Percentiles rank a stretch among this genome's conserved stretches.
Evolutionary conservation across 805 yeast genomes (phyloP).

Genomic region (Metschnikowia matae): DNA sequence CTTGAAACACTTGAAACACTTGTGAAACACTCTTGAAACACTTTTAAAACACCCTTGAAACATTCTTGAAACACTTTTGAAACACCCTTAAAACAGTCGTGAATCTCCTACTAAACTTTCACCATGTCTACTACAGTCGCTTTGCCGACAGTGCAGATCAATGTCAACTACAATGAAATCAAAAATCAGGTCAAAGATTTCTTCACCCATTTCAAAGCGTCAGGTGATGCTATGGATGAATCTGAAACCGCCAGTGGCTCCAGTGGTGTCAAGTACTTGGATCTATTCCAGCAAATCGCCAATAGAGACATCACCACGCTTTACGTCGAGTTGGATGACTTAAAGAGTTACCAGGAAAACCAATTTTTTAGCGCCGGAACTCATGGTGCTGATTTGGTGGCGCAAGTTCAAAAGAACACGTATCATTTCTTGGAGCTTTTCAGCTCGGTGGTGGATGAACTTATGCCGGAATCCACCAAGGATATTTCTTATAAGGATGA

Average conservation of each 20-base stretch:
- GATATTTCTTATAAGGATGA: slow-evolving; percentile 80
- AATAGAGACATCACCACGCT: slow-evolving; percentile 74
- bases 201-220: slow-evolving; percentile 58
- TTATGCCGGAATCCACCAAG: slow-evolving; percentile 83
- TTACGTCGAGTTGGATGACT: slow-evolving; percentile 78
- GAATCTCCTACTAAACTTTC: too few relatives aligned
- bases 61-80: not conserved
- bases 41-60: too few relatives aligned
- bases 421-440: slow-evolving; percentile 76
- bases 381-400: slow-evolving; percentile 39
- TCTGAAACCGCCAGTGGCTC: slow-evolving; percentile 12
- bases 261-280: slow-evolving; percentile 58
- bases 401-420: slow-evolving; percentile 66
- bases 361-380: slow-evolving; percentile 18
- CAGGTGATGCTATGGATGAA: slow-evolving; percentile 12
- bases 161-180: slow-evolving; percentile 70
- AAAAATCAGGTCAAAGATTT: slow-evolving; percentile 58
- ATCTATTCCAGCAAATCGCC: slow-evolving; percentile 70
- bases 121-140: slow-evolving; percentile 25
- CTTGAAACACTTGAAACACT: too few relatives aligned
- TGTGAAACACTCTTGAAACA: not conserved
- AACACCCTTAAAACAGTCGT: too few relatives aligned
- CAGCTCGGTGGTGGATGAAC: slow-evolving; percentile 66
- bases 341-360: slow-evolving; percentile 62
- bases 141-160: slow-evolving; percentile 63